Conservation (phyloP, 208 protist genomes). For the Acanthamoeba royreba region DNA sequence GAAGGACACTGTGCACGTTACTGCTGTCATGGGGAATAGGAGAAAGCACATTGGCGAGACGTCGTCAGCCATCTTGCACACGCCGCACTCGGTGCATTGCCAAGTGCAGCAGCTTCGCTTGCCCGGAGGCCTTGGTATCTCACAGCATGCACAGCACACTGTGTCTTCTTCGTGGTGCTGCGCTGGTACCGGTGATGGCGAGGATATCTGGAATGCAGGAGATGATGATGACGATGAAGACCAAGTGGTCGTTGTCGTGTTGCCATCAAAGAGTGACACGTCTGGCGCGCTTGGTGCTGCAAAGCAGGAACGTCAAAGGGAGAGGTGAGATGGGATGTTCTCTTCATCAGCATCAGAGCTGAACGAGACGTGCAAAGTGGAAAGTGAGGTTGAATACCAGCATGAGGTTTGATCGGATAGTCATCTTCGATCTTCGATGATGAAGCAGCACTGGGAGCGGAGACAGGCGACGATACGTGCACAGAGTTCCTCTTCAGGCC, state of each 20-base stretch:
- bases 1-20: background rate
- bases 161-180: background rate
- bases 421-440: background rate
- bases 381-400: too few relatives aligned
- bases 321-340: too few relatives aligned
- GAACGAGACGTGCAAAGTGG: too few relatives aligned
- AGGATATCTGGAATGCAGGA: too few relatives aligned
- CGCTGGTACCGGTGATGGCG: background rate
- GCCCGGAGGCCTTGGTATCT: background rate
- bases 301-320: too few relatives aligned
- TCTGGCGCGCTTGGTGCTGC: too few relatives aligned
- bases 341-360: too few relatives aligned
- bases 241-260: too few relatives aligned
- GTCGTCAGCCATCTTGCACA: constrained; percentile 35
- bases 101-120: background rate
- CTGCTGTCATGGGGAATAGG: background rate
- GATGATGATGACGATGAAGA: too few relatives aligned
- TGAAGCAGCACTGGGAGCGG: background rate
- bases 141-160: background rate
- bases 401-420: too few relatives aligned
- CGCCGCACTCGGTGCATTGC: background rate
- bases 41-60: background rate
- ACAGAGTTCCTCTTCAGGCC: background rate
- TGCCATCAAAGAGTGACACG: too few relatives aligned
- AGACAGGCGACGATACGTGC: too few relatives aligned